A percentile compares a stretch with the other conserved stretches of the same genome.
Conservation (phyloP, 2,329 filamentous ascomycete species). For the Penicillium sp. region DNA sequence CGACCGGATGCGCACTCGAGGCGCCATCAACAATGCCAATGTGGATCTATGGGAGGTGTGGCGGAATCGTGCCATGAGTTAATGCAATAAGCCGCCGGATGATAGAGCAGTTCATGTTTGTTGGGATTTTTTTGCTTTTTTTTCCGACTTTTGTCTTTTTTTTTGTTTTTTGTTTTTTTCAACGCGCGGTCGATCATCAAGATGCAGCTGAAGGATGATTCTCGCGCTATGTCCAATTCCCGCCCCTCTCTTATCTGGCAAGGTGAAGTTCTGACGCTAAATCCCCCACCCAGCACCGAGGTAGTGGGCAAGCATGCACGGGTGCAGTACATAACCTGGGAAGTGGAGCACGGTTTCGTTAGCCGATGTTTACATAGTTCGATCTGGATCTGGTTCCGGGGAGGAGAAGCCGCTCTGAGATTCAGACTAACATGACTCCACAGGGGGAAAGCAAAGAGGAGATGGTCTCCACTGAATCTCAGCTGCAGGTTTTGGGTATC, state of each 20-base stretch:
- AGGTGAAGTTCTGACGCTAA: not conserved
- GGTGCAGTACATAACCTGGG: not conserved
- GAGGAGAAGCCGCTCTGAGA: not conserved
- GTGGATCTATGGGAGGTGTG: constrained; percentile 2
- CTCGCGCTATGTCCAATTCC: not conserved
- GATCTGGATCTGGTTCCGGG: constrained; percentile 10
- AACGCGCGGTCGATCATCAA: constrained; percentile 16
- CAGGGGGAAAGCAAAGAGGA: not conserved
- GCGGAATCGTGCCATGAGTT: constrained; percentile 6
- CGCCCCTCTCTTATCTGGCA: not conserved
- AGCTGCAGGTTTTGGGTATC: constrained; percentile 7
- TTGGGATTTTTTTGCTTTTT: constrained; percentile 7
- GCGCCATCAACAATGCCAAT: not conserved
- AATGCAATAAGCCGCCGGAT: constrained; percentile 3
- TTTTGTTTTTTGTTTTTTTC: constrained; percentile 5
- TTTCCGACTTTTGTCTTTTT: not conserved
- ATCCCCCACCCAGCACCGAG: not conserved
- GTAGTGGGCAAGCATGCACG: constrained; percentile 1
- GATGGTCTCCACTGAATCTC: not conserved
- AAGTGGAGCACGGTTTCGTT: constrained; percentile 8
- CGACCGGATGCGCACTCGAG: not conserved
- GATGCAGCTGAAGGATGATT: constrained; percentile 13
- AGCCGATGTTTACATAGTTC: constrained; percentile 12
- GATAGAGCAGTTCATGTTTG: not conserved
- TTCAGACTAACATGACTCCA: not conserved